Conservation (phyloP, 2,329 filamentous ascomycete species). For the Colletotrichum sp. region DNA sequence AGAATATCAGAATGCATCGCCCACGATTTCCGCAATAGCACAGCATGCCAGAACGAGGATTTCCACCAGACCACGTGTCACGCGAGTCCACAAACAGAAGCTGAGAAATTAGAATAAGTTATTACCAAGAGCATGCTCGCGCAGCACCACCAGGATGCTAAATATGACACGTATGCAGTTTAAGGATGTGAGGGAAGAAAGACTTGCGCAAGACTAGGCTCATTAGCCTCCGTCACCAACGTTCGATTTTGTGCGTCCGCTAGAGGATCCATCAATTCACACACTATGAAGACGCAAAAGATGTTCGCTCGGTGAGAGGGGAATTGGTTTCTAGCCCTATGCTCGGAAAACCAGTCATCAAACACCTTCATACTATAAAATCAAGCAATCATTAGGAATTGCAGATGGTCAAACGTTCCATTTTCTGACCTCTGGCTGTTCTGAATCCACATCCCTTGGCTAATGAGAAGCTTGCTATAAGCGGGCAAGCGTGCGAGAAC, state of each 20-base stretch:
- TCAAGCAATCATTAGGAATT: not conserved
- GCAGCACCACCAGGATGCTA: too few species aligned
- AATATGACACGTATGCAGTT: too few species aligned
- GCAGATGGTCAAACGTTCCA: not conserved
- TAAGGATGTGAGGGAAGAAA: too few species aligned
- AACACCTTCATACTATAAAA: rapidly evolving
- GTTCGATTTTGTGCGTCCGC: not conserved
- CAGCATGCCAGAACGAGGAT: not conserved
- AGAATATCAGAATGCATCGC: not conserved
- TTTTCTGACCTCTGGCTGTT: not conserved
- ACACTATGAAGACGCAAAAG: not conserved
- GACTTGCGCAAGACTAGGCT: not conserved
- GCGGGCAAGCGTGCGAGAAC: not conserved
- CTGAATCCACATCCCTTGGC: not conserved
- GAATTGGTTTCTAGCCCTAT: not conserved
- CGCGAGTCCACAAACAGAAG: not conserved
- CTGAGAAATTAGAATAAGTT: too few species aligned
- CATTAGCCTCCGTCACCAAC: not conserved
- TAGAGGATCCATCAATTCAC: not conserved
- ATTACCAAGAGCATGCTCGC: too few species aligned
- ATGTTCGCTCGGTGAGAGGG: not conserved
- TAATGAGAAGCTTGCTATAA: not conserved
- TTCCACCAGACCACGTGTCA: not conserved
- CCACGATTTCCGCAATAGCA: not conserved
- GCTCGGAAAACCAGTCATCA: not conserved